phyloP scores from a whole-genome alignment of 331 rosid genomes.

The Pyracantha coccinea region DNA sequence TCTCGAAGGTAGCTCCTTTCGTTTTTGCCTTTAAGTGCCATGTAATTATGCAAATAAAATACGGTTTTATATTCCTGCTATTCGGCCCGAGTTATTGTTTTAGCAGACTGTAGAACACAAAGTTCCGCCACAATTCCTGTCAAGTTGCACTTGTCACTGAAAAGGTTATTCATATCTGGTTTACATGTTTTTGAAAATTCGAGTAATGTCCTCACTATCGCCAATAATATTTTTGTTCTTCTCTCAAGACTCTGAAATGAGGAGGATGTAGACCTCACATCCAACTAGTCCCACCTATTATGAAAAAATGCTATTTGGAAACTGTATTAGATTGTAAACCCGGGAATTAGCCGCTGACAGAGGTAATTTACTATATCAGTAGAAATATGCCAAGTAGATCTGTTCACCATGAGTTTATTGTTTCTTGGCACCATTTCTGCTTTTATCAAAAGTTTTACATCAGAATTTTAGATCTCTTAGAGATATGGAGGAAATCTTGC shows the following conservation, averaged over 20 bases:
- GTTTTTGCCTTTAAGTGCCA: not conserved
- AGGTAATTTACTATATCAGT: not conserved
- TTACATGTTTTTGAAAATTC: not conserved
- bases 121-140: not conserved
- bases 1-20: constrained; percentile 46
- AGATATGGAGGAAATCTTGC: not conserved
- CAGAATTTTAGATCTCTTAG: not conserved
- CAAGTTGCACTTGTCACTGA: not conserved
- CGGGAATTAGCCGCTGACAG: not conserved
- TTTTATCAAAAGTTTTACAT: not conserved
- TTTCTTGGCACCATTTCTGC: not conserved
- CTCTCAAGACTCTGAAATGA: not conserved
- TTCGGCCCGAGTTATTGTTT: not conserved
- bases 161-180: not conserved
- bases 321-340: not conserved
- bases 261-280: not conserved
- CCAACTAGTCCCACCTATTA: not conserved
- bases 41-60: not conserved
- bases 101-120: not conserved
- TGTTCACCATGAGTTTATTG: not conserved
- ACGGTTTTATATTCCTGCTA: not conserved
- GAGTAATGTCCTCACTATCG: not conserved
- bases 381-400: not conserved
- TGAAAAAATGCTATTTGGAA: not conserved
- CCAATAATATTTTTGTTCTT: not conserved